Evolutionary conservation across 2,329 filamentous ascomycete genomes (phyloP), one percentile per base, ranked within the genome.

Genomic region (Fusarium staphyleae): DNA sequence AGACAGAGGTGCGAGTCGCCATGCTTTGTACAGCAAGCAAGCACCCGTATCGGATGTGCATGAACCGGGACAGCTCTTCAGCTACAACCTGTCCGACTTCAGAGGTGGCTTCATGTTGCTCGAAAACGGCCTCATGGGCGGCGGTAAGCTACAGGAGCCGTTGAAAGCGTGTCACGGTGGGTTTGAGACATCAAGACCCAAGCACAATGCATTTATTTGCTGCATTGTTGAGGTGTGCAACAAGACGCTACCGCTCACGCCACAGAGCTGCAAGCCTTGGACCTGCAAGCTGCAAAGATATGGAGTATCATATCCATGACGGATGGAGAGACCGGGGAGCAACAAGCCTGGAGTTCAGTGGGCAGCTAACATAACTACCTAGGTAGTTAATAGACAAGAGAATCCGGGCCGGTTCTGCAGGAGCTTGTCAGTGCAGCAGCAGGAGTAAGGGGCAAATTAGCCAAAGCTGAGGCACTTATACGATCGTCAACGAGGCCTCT

Each of bases 81-180:
- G 47, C 36, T 41, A 41, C 29, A 18, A 14, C 34, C 18, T 39
- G 44, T 18, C 30, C 19, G 26, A 24, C 19, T 15, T 45, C 26
- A 39, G 34, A 54, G 53, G 62, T 47, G 41, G 34, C 53, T 62
- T 61, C 41, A 47, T 36, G 34, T 41, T 47, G 22, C 39, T 24
- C 36, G 30, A 44, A 46, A 46, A 46, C 43, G 43, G 43, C 32
- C 43, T 50, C 47, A 45, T 49, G 41, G 57, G 52, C 37, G 36
- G 19, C 53, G 51, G 58, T 29, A 59, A 46, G 43, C 33, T 43
- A 65, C 63, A 66, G 57, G 52, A 57, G 65, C 50, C 58, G 58
- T 65, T 65, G 42, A 55, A 47, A 22, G 19, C 43, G 59, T 59
- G 61, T 65, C 50, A 65, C 52, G 28, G 50, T 50, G 57, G 57